These are phyloP conservation scores for Aspergillus neoniger DNA, from an alignment of 2,329 filamentous ascomycete species.

Conservation along the genomic window DNA sequence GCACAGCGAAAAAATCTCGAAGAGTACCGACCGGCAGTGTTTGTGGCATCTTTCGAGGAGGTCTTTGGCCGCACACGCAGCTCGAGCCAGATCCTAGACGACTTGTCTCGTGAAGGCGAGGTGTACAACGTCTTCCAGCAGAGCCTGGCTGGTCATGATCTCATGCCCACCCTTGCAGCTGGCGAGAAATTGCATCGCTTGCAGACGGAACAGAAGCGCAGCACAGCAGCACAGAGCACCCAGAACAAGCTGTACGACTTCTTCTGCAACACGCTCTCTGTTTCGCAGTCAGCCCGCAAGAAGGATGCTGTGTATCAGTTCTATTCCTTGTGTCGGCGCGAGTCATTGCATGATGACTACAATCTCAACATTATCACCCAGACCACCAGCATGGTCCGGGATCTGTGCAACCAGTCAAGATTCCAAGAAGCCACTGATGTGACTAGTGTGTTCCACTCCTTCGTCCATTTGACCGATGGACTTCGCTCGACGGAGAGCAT, in stretches of 20 bases:
- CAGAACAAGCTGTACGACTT: slow-evolving; percentile 40
- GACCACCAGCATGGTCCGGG: slow-evolving; percentile 30
- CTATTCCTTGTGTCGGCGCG: slow-evolving; percentile 36
- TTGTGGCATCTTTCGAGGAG: slow-evolving; percentile 50
- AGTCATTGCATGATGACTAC: slow-evolving; percentile 32
- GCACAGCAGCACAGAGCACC: slow-evolving; percentile 31
- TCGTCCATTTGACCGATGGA: slow-evolving; percentile 37
- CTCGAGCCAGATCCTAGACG: slow-evolving; percentile 46
- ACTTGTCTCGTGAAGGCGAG: slow-evolving; percentile 46
- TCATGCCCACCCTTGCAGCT: slow-evolving; percentile 35
- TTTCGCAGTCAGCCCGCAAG: slow-evolving; percentile 25
- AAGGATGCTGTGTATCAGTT: slow-evolving; percentile 36
- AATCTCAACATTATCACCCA: slow-evolving; percentile 34
- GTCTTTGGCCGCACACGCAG: slow-evolving; percentile 40
- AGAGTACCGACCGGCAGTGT: slow-evolving; percentile 45
- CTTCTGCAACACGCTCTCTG: slow-evolving; percentile 38
- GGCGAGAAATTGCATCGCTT: slow-evolving; percentile 34
- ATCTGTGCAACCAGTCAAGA: slow-evolving; percentile 31
- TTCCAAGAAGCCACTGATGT: slow-evolving; percentile 40
- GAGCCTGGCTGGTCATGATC: slow-evolving; percentile 35
- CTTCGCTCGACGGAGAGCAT: slow-evolving; percentile 36
- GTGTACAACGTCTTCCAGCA: slow-evolving; percentile 45
- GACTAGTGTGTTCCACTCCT: slow-evolving; percentile 37
- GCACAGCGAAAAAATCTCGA: slow-evolving; percentile 30
- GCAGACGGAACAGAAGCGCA: slow-evolving; percentile 35